phyloP scores from a whole-genome alignment of 345 rosid genomes.

The Brassica rapa region DNA sequence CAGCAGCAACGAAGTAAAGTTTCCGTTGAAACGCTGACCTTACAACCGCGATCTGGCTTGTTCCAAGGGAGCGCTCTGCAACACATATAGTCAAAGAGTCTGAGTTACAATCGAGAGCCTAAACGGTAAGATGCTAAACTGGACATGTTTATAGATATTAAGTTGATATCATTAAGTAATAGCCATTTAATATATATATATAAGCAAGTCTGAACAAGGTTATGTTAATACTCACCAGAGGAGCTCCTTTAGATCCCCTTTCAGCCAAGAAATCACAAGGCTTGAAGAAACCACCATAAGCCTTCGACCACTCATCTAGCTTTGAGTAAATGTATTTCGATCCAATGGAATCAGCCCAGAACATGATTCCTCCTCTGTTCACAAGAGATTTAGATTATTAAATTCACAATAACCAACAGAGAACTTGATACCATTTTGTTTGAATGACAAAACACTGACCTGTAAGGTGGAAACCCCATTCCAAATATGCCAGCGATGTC shows the following conservation, averaged over 20 bases:
- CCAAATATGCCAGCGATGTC: slow-evolving; percentile 90
- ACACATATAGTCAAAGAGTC: slow-evolving; percentile 14
- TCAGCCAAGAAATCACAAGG: slow-evolving; percentile 87
- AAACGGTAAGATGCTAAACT: neutral
- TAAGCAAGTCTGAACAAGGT: neutral
- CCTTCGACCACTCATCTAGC: slow-evolving; percentile 79
- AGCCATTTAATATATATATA: neutral
- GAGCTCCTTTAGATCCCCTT: slow-evolving; percentile 69
- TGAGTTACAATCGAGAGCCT: neutral
- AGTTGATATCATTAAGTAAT: neutral
- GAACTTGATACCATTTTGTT: neutral
- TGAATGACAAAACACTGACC: slow-evolving; percentile 47
- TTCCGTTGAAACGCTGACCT: slow-evolving; percentile 14
- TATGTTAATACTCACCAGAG: slow-evolving; percentile 47
- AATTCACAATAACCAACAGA: slow-evolving; percentile 4
- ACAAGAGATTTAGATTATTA: slow-evolving; percentile 9
- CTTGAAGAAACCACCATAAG: slow-evolving; percentile 84
- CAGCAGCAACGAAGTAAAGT: slow-evolving; percentile 4
- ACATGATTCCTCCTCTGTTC: slow-evolving; percentile 85
- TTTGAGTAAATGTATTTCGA: slow-evolving; percentile 68
- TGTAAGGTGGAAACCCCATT: slow-evolving; percentile 95
- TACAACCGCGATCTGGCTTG: slow-evolving; percentile 48
- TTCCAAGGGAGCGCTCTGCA: slow-evolving; percentile 68
- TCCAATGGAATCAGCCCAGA: slow-evolving; percentile 92
- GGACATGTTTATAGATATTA: neutral